These are phyloP conservation scores for Amauroascus niger DNA, from an alignment of 2,329 filamentous ascomycete species.

Conservation along the genomic window DNA sequence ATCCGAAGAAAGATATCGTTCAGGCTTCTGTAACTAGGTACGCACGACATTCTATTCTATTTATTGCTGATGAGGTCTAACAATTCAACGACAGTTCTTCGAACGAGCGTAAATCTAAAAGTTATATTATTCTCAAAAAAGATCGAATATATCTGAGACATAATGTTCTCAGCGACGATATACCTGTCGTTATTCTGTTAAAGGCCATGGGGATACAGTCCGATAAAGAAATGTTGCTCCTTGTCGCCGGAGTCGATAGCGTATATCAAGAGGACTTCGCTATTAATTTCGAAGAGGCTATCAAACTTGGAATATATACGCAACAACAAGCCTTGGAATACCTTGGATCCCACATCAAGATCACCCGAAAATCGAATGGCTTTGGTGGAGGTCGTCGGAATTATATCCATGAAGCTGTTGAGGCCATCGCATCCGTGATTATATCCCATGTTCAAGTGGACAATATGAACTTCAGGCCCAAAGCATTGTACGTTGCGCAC, in stretches of 20 bases:
- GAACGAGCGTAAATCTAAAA: conserved; percentile 95
- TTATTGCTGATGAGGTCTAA: conserved; percentile 1
- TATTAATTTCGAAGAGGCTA: conserved; percentile 88
- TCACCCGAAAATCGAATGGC: conserved; percentile 55
- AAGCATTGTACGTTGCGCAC: conserved; percentile 89
- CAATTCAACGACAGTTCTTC: conserved; percentile 59
- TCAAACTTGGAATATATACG: conserved; percentile 74
- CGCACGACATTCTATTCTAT: conserved; percentile 6
- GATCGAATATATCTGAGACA: conserved; percentile 81
- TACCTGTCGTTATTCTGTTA: conserved; percentile 88
- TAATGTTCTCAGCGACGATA: conserved; percentile 83
- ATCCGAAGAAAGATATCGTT: conserved; percentile 83
- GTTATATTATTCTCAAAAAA: conserved; percentile 89
- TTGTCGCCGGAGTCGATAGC: conserved; percentile 79
- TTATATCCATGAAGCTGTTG: conserved; percentile 81
- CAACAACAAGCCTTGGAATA: conserved; percentile 95
- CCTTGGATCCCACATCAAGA: conserved; percentile 77
- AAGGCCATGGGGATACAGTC: conserved; percentile 90
- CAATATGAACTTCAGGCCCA: conserved; percentile 90
- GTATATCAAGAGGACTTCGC: conserved; percentile 90
- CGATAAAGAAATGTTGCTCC: conserved; percentile 85
- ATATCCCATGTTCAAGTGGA: conserved; percentile 90
- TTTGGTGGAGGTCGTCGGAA: conserved; percentile 53
- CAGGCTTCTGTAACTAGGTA: conserved; percentile 81
- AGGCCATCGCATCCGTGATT: conserved; percentile 83